Evolutionary conservation across 352 stramenopile genomes (phyloP), one percentile per base, ranked within the genome.

Genomic region (Pythium plurisporium): DNA sequence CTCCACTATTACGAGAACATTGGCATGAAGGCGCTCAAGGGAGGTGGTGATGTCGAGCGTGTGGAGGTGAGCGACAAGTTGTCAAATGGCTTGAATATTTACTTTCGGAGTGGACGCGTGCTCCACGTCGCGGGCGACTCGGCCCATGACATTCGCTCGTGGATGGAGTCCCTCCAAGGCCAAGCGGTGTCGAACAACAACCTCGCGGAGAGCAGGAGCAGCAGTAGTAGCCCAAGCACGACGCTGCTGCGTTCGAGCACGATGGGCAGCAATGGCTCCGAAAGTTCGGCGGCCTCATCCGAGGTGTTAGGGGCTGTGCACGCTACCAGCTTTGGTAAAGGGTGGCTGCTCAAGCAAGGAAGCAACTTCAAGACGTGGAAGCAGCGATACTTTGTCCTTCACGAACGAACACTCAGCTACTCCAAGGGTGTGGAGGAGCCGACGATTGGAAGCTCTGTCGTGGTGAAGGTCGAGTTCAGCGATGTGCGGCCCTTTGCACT

Each of bases 321-420:
- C 25, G 19, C 51, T 2, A n/a, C 44, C 19, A 51, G 55, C 5
- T 59, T 61, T 30, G 51, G 40, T 3, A 31, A 55, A 11, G 81
- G 81, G 9, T 91, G 81, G 81, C 65, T 91, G 15, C 67, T 88
- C 61, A 91, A 91, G 57, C 72, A 89, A 59, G 81, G 81, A 0
- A 77, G 86, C 60, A 73, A 82, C 47, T 88, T 91, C 54, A 71
- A 73, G 17, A 89, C 74, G 9, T 91, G 81, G 81, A 91, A 89
- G 62, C 82, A 87, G 50, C 76, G 76, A 29, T 91, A 89, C 51
- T 89, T 92, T 61, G 71, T 87, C 25, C 67, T 91, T 0, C 70
- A 74, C 22, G 62, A 56, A 5, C 38, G 54, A 22, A 67, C 76
- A 45, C 64, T 94, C 1, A 82, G 72, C 19, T 94, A 94, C 50